phyloP scores from a whole-genome alignment of 768 basidiomycete genomes.

The Leccinum broughii region DNA sequence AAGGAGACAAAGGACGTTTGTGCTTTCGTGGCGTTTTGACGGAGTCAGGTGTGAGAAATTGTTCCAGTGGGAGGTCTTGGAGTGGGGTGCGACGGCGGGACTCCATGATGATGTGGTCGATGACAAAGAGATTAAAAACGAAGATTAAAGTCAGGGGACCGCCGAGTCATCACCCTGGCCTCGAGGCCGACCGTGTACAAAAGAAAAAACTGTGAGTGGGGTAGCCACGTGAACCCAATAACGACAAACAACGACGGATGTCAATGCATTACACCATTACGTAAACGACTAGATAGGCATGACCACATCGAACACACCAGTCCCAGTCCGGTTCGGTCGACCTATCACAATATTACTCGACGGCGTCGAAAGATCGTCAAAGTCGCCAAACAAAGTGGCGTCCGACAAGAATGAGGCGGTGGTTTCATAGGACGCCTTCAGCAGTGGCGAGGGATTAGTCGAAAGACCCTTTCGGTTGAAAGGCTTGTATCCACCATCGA shows the following conservation, averaged over 20 bases:
- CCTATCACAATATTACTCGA: conserved; percentile 93
- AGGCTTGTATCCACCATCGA: conserved; percentile 96
- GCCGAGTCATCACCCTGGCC: conserved; percentile 26
- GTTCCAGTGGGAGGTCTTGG: conserved; percentile 58
- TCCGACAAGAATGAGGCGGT: conserved; percentile 93
- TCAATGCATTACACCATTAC: conserved; percentile 13
- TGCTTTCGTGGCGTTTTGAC: conserved; percentile 35
- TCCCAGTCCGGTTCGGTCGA: conserved; percentile 86
- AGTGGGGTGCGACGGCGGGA: conserved; percentile 48
- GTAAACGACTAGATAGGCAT: conserved; percentile 40
- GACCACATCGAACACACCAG: conserved; percentile 89
- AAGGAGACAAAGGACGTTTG: conserved; percentile 68
- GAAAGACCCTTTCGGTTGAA: conserved; percentile 97
- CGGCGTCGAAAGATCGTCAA: conserved; percentile 87
- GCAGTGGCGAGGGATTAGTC: conserved; percentile 88
- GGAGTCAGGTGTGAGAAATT: conserved; percentile 43
- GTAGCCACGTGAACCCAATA: conserved; percentile 20
- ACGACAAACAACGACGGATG: conserved; percentile 20
- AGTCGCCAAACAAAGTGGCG: conserved; percentile 92
- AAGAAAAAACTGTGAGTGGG: conserved; percentile 19
- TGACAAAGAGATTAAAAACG: conserved; percentile 10
- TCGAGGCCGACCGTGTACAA: conserved; percentile 17
- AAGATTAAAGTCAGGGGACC: conserved; percentile 26
- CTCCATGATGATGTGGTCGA: conserved; percentile 21
- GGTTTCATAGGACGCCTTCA: conserved; percentile 98